A percentile compares a stretch with the other conserved stretches of the same genome.
phyloP scores from a whole-genome alignment of 768 basidiomycete species.

The Auriscalpium microsporum region DNA sequence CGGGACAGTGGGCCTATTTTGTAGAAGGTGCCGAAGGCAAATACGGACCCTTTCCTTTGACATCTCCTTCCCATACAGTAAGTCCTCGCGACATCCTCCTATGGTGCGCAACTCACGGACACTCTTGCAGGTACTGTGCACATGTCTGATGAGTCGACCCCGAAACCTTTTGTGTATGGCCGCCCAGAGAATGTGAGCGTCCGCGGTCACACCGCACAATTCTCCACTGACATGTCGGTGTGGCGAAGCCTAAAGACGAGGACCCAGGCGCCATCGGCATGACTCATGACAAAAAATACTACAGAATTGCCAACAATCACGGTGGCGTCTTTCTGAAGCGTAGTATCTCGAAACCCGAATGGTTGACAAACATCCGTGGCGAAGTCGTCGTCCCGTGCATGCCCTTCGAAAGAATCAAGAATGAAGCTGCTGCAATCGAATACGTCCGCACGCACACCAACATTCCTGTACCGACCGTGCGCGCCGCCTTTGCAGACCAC shows the following conservation, averaged over 20 bases:
- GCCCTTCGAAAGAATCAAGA: neutral
- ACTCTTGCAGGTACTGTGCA: too few species aligned
- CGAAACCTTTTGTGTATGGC: too few species aligned
- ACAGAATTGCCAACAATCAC: neutral
- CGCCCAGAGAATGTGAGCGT: too few species aligned
- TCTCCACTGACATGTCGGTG: too few species aligned
- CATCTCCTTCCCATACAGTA: too few species aligned
- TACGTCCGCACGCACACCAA: conserved; percentile 1
- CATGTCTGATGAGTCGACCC: too few species aligned
- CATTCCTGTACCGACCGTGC: neutral
- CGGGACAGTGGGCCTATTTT: too few species aligned
- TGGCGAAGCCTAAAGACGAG: neutral
- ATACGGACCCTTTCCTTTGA: too few species aligned
- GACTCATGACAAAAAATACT: neutral
- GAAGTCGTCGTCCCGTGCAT: neutral
- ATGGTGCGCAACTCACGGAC: too few species aligned
- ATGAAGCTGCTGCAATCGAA: neutral
- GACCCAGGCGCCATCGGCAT: neutral
- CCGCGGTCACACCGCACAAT: too few species aligned
- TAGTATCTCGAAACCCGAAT: neutral
- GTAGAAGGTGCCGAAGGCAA: too few species aligned
- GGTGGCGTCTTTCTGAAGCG: neutral
- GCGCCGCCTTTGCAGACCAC: neutral
- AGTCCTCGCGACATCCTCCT: too few species aligned
- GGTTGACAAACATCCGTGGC: neutral